Conservation (phyloP, 179 eudicot species). For the Corrigiola litoralis region DNA sequence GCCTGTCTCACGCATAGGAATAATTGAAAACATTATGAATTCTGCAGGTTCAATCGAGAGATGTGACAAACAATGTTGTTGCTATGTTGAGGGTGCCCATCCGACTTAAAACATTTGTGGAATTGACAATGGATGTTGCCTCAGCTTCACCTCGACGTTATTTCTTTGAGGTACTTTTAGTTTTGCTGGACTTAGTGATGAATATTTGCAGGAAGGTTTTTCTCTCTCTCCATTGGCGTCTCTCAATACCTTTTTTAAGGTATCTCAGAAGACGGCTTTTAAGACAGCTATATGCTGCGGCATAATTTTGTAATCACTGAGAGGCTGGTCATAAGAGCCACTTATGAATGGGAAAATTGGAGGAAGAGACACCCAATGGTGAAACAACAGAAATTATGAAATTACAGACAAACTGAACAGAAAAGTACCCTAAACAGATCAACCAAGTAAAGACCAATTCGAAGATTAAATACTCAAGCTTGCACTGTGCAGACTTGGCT, state of each 20-base stretch:
- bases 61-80: slow-evolving; percentile 24
- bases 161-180: slow-evolving; percentile 71
- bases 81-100: slow-evolving; percentile 35
- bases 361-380: neutral
- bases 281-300: too few species aligned
- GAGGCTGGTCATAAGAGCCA: neutral
- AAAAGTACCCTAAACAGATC: neutral
- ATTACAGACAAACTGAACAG: neutral
- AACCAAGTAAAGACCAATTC: neutral
- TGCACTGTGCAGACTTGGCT: neutral
- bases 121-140: slow-evolving; percentile 79
- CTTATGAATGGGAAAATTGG: neutral
- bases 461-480: neutral
- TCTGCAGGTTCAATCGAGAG: slow-evolving; percentile 70
- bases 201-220: neutral
- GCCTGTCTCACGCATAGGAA: neutral
- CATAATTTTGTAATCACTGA: neutral
- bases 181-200: neutral
- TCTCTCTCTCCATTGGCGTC: neutral
- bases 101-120: slow-evolving; percentile 69
- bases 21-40: neutral
- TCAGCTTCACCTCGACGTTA: slow-evolving; percentile 97
- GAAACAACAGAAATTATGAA: too few species aligned
- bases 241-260: neutral
- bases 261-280: neutral